Evolutionary conservation across 169 alveolate genomes (phyloP).

Genomic region (Eimeria maxima): DNA sequence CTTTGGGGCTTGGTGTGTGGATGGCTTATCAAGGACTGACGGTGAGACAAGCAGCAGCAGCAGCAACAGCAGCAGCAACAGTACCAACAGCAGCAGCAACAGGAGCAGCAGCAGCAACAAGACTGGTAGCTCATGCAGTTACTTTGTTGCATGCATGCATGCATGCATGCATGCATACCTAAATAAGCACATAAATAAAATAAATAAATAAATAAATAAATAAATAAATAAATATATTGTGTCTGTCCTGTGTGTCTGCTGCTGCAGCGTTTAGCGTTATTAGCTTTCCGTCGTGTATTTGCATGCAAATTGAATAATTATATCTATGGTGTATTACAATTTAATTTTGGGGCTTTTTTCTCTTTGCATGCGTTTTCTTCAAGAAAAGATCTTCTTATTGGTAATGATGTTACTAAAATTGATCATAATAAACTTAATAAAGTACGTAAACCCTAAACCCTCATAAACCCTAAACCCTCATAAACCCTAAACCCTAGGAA

Average conservation of each 20-base stretch:
- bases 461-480: too few relatives aligned
- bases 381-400: conserved; percentile 20
- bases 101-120: too few relatives aligned
- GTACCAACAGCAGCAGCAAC: too few relatives aligned
- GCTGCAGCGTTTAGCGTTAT: conserved; percentile 69
- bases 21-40: conserved; percentile 34
- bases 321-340: background rate
- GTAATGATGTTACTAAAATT: conserved; percentile 34
- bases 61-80: conserved; percentile 2
- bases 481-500: too few relatives aligned
- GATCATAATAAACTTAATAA: conserved; percentile 59
- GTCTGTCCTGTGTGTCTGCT: too few relatives aligned
- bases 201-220: too few relatives aligned
- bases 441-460: background rate
- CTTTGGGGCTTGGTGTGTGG: conserved; percentile 50
- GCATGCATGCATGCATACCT: background rate
- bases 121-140: too few relatives aligned
- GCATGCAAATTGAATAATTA: background rate
- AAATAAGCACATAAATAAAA: too few relatives aligned
- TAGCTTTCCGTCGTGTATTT: conserved; percentile 29
- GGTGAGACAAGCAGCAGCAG: background rate
- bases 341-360: conserved; percentile 48
- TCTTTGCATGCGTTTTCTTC: conserved; percentile 32
- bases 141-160: too few relatives aligned
- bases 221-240: too few relatives aligned